phyloP scores from a whole-genome alignment of 164 flowering plant species.

The Dillenia suffruticosa region DNA sequence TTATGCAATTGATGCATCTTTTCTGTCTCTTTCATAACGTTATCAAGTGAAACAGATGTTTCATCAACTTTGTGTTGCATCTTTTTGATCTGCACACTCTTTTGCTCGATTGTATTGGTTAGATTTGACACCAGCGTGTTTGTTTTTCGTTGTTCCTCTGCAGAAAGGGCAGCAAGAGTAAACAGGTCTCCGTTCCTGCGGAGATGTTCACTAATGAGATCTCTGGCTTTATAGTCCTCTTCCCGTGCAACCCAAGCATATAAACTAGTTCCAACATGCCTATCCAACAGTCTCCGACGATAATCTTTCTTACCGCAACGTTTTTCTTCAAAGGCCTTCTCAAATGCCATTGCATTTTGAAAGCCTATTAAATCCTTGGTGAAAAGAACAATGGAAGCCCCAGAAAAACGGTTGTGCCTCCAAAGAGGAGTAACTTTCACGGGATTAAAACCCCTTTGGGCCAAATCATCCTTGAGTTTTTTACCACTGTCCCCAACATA shows the following conservation, averaged over 20 bases:
- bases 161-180: constrained; percentile 13
- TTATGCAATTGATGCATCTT: constrained; percentile 11
- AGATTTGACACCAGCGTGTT: constrained; percentile 9
- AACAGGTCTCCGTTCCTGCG: constrained; percentile 18
- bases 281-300: background rate
- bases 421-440: constrained; percentile 50
- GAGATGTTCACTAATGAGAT: constrained; percentile 13
- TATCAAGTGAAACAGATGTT: constrained; percentile 4
- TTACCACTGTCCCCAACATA: constrained; percentile 50
- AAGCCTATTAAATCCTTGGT: constrained; percentile 44
- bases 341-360: constrained; percentile 44
- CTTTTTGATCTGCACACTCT: constrained; percentile 8
- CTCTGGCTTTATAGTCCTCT: constrained; percentile 5
- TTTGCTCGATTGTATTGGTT: constrained; percentile 5
- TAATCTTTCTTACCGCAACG: constrained; percentile 40
- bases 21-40: constrained; percentile 18
- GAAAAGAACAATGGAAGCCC: constrained; percentile 51
- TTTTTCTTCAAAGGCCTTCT: constrained; percentile 36
- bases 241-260: constrained; percentile 26
- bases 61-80: constrained; percentile 9
- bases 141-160: constrained; percentile 13
- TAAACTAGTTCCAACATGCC: constrained; percentile 10
- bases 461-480: constrained; percentile 35
- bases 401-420: constrained; percentile 40
- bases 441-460: constrained; percentile 48